Base-by-base conservation (phyloP, 345 rosid species). In the Gossypium anomalum region DNA sequence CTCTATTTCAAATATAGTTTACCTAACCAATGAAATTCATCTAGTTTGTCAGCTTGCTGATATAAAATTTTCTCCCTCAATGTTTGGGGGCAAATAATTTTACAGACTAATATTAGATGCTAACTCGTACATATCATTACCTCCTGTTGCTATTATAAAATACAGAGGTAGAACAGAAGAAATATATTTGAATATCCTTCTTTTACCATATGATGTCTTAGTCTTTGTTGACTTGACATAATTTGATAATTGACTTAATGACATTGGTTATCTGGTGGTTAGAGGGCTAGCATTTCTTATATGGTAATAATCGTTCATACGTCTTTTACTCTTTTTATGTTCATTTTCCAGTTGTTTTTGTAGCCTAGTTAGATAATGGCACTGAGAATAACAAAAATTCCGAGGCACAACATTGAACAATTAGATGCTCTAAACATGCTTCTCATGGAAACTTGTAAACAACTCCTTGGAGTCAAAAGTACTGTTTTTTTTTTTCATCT, bases 141-240 rank as follows among this genome's bases (percentile, higher is more conserved):
- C 9, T 67, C 52, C 52, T 19, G 7, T 66, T 2, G 52, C 55
- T 13, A 10, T 41, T 45, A 12, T 13, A 13, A 29, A 19, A 66
- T 47, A 2, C 15, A 55, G 3, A 25, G 13, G 41, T 23, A 23
- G 56, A 65, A 45, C 41, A 2, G 38, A 47, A 19, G 56, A 22
- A 44, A 45, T 25, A 67, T 67, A 67, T 47, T 67, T 14, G 71
- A 67, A 67, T 38, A 19, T 23, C 41, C 56, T 67, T 61, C 10
- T 14, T 67, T 67, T 45, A 67, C 20, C 71, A 7, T 67, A 67
- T 29, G 14, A 47, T 67, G 22, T 67, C 41, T 34, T 8, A 62
- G 13, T 9, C 67, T 19, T 62, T 8, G 6, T 34, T n/a, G 22
- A 29, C 67, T 16, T 15, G 43, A 15, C 19, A 61, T 14, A 5